Base-by-base conservation (phyloP, 169 alveolate genomes). In the Eimeria brunetti region DNA sequence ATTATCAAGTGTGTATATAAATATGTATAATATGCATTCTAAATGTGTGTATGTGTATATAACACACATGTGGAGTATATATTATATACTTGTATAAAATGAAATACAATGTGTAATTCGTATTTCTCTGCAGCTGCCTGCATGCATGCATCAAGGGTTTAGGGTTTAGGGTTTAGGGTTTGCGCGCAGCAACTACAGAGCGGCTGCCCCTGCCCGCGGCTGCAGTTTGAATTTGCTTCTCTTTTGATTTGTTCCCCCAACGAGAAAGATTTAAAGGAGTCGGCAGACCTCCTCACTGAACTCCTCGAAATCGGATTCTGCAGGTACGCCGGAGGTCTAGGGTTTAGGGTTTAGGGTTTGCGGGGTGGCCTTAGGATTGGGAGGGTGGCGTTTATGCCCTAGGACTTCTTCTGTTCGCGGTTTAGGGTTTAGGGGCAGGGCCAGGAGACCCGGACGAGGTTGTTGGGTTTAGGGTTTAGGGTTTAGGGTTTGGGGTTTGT, bases 191-290 rank as follows among this genome's bases (percentile, higher is more conserved):
- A 88, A 86, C 36, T 86, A 38, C 81, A 73, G 56, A 86, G 56
- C 84, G 95, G 78, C 76, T 53, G 49, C 44, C 96, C 94, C 81
- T 95, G 93, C n/a, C 95, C 96, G 12, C 92, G 95, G 62, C 78
- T 95, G 60, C 96, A 95, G 95, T 95, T 95, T 49, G 96, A 88
- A 71, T 62, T 53, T 53, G 96, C 96, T 49, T 95, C 89, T 64
- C 91, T 95, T 22, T 88, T 95, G 33, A 78, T 71, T 44, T 95
- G 96, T 51, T 89, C 95, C 22, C 94, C 96, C 20, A 88, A n/a
- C 64, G 69, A 56, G 12, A 84, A 56, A 44, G 95, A 95, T 22
- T 44, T 95, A 46, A 67, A 75, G 36, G 96, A 95, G 56, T 51
- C 96, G 27, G 69, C 85, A 38, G 96, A 95, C 11, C 94, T 95